Base-by-base conservation (phyloP, 2,329 filamentous ascomycete genomes). In the Pleomassaria siparia region DNA sequence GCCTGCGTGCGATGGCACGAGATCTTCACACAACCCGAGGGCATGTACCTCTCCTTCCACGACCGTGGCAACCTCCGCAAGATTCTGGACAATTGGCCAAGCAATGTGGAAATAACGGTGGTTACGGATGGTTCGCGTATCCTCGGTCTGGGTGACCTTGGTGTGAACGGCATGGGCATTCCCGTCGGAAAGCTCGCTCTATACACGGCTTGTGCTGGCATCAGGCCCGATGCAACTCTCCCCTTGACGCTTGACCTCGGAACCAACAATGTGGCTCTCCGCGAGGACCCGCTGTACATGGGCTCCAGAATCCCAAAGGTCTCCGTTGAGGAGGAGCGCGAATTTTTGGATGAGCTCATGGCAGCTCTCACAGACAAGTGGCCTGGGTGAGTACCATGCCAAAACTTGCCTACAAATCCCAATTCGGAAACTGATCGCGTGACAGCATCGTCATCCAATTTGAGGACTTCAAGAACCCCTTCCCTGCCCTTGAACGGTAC, bases 271-370 rank as follows among this genome's bases (percentile, higher is more conserved):
- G 78, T 84, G 74, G 66, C 76, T 41, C 74, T 85, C 59, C 66
- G 83, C 77, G 74, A 95, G 81, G 85, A 96, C 80, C 72, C 88
- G 82, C 79, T 97, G 28, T 99, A 97, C 78, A 84, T 97, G 69
- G 94, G 94, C 63, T 87, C 91, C 62, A 85, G 91, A 64, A 83
- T 87, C 61, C 88, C 87, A 74, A 92, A 95, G 67, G 82, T 92
- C 44, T 80, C 87, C 7, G 76, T 86, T 16, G 80, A 86, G 44
- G 86, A 92, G 62, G 90, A 95, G 76, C 85, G 87, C 69, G 89
- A 89, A 56, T 97, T 97, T 74, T 84, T 97, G 78, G 94, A 97
- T 68, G 94, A 97, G 78, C 87, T 99, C 78, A 97, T 99, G 94
- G 82, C 83, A 63, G 92, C 94, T 47, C 82, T 89, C 51, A 87